Conservation (phyloP, 495 filamentous ascomycete genomes). For the Trichoderma erinaceum region DNA sequence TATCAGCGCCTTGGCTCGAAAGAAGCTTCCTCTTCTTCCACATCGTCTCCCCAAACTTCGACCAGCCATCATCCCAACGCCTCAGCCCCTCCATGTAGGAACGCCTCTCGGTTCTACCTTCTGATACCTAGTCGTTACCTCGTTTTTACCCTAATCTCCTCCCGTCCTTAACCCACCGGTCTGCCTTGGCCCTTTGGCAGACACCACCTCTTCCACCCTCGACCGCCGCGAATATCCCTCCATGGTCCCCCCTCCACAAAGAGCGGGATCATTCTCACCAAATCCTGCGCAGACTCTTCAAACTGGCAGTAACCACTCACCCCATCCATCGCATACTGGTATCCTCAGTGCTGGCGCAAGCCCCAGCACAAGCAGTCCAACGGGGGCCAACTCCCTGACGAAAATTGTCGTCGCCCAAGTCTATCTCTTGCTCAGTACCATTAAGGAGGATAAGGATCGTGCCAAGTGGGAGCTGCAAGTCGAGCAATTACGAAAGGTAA, state of each 20-base stretch:
- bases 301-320: constrained; percentile 43
- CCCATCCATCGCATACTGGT: constrained; percentile 47
- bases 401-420: constrained; percentile 94
- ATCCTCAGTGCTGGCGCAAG: constrained; percentile 50
- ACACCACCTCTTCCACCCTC: background rate
- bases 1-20: background rate
- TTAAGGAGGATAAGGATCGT: constrained; percentile 86
- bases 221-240: constrained; percentile 15
- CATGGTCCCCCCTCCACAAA: constrained; percentile 37
- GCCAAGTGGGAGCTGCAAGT: constrained; percentile 91
- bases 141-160: background rate
- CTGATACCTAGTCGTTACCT: background rate
- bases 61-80: background rate
- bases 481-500: constrained; percentile 85
- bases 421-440: constrained; percentile 84
- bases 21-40: background rate
- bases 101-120: background rate
- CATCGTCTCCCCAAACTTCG: background rate
- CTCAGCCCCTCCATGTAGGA: constrained; percentile 1
- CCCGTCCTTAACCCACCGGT: background rate
- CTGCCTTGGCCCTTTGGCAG: constrained; percentile 7
- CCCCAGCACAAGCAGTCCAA: constrained; percentile 64
- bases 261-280: constrained; percentile 51
- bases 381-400: constrained; percentile 55
- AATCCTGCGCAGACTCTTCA: constrained; percentile 46